Base-by-base conservation (phyloP, 2,329 filamentous ascomycete genomes). In the Neoscytalidium dimidiatum region DNA sequence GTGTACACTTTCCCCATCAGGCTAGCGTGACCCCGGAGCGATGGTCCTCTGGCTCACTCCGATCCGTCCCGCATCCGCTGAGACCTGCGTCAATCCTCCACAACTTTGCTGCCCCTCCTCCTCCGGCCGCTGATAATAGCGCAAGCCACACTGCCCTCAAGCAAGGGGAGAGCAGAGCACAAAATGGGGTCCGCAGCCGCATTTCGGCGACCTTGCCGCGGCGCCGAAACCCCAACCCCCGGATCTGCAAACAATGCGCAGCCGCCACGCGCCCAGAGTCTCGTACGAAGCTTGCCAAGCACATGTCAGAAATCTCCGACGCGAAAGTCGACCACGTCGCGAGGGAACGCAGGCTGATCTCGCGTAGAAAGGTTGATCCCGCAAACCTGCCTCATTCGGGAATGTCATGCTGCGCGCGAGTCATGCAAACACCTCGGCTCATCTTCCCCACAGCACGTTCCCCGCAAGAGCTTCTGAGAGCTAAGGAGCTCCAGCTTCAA, bases 361-460 rank as follows among this genome's bases (percentile, higher is more conserved):
- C 33, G 33, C 33, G 33, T 35, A 14, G 14, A 13, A 41, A 17
- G 5, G 38, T 17, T 13, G 38, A 17, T 14, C 14, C 17, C n/a
- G 35, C 52, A 38, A 26, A 56, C 51, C n/a, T 56, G 31, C 51
- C 51, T 41, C 8, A 4, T 56, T 23, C 11, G 51, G 51, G 31
- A 14, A 29, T 23, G 21, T n/a, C n/a, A n/a, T n/a, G 23, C 46
- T 49, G 21, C 23, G 9, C 26, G 5, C 28, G 41, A 46, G 38
- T 60, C 38, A 38, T 38, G 53, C 52, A 31, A 31, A 29, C 21
- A 60, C 56, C 56, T 60, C 56, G 56, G 56, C 56, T 33, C 17
- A 19, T 44, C 26, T 28, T 6, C 33, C 52, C 35, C 53, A 58
- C 35, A 58, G 56, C 38, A 21, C 8, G 9, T 29, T 23, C 53